Evolutionary conservation across 495 filamentous ascomycete genomes (phyloP).

Genomic region (Parachaetomium inaequale): DNA sequence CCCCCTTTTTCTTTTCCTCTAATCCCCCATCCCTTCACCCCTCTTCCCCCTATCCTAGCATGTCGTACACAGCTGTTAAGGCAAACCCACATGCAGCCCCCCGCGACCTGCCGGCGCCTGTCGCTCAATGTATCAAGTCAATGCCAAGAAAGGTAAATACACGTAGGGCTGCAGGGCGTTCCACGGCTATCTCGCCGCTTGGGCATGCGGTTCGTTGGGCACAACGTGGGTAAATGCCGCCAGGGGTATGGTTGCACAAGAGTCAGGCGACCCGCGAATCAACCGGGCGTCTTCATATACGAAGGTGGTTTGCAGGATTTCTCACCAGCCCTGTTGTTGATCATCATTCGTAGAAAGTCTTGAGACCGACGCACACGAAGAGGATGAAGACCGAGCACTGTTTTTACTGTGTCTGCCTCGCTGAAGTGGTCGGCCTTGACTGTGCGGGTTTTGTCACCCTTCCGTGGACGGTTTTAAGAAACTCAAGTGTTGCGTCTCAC

Average conservation of each 20-base stretch:
- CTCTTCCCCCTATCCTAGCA: too few relatives aligned
- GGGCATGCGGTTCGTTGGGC: not conserved
- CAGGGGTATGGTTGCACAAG: not conserved
- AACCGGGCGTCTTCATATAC: not conserved
- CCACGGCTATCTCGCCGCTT: not conserved
- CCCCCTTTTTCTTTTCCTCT: too few relatives aligned
- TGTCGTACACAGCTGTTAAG: too few relatives aligned
- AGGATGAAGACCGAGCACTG: not conserved
- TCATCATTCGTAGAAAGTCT: not conserved
- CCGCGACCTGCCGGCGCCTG: not conserved
- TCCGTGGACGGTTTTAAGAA: not conserved
- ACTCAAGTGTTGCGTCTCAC: not conserved
- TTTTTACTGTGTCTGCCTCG: not conserved
- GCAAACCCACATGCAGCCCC: too few relatives aligned
- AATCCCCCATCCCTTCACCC: too few relatives aligned
- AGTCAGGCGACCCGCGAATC: not conserved
- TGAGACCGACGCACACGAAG: not conserved
- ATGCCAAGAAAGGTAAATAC: not conserved
- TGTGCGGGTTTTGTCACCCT: not conserved
- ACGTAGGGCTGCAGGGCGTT: conserved; percentile 5
- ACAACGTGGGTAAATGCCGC: not conserved
- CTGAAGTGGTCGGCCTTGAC: not conserved
- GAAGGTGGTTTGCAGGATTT: not conserved
- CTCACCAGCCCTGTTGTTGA: not conserved
- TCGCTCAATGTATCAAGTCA: too few relatives aligned